phyloP scores from a whole-genome alignment of 129 eudicot genomes.

The Lactuca sativa region DNA sequence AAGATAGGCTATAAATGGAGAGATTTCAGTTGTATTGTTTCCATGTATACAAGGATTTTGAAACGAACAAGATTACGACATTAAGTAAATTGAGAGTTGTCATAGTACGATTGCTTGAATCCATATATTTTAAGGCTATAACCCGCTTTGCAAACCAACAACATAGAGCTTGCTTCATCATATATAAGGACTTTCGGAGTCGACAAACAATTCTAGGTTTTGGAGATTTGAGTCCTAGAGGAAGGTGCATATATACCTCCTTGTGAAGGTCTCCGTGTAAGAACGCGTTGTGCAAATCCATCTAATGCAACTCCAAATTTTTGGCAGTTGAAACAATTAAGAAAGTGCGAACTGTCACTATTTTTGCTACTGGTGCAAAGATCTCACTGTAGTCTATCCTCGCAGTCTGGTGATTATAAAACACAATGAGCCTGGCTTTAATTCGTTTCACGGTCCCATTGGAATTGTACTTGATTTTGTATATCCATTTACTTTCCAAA shows the following conservation, averaged over 20 bases:
- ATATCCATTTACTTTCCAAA: not conserved
- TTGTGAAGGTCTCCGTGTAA: too few species aligned
- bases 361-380: not conserved
- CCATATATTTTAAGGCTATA: not conserved
- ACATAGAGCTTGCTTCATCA: too few species aligned
- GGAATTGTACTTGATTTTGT: conserved; percentile 2
- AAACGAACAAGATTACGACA: not conserved
- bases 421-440: not conserved
- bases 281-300: not conserved
- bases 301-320: not conserved
- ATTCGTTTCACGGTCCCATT: not conserved
- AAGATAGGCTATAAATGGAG: too few species aligned
- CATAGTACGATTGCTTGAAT: not conserved
- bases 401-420: not conserved
- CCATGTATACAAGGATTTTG: not conserved
- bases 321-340: not conserved
- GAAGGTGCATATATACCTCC: not conserved
- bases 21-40: too few species aligned
- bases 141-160: not conserved
- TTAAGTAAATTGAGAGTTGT: not conserved
- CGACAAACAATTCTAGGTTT: not conserved
- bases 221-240: not conserved
- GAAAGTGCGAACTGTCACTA: not conserved
- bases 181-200: not conserved
- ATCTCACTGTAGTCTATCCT: not conserved